Evolutionary conservation across 805 yeast species (phyloP), one percentile per base, ranked within the genome.

Genomic region (Nakazawaea siamensis): DNA sequence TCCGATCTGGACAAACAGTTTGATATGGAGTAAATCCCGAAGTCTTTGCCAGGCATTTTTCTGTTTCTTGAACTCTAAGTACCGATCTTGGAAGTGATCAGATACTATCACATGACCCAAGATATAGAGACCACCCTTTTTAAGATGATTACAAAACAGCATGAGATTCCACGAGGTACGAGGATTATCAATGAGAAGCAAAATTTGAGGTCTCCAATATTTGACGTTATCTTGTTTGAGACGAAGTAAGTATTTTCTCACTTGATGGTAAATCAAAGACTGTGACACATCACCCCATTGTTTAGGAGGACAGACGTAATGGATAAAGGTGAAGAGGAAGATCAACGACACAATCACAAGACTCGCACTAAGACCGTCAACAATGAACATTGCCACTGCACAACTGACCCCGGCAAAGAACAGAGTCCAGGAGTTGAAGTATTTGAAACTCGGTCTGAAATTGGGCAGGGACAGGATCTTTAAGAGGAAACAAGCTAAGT

Each of bases 281-380:
- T 92, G 98, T 3, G 97, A 88, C 17, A 92, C 97, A 57, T 92
- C 99, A 24, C 99, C 99, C 88, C 96, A 92, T 23, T 88, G 82
- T 52, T 86, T 87, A 5, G 98, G 97, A 2, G 97, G 96, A 9
- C 95, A 82, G 33, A 76, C 70, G 50, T 87, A 86, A 54, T 92
- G 97, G 44, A 92, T 92, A 35, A 82, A 54, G 29, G 86, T 51
- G 46, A 92, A 82, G 28, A 92, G 58, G 13, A 78, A 61, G 26
- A 75, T 54, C 47, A 87, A 64, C 36, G 80, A 73, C 9, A 79
- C 58, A 18, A 87, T 71, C 18, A 88, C 79, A 21, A 80, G 66
- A 2, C 85, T 66, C 0, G 98, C 97, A 2, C 94, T 83, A 12
- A 81, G 49, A 24, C 95, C 94, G 60, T 92, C 98, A 4, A 94